A percentile compares a stretch with the other conserved stretches of the same genome.
phyloP scores from a whole-genome alignment of 495 filamentous ascomycete genomes.

The Penicillium coffeae region DNA sequence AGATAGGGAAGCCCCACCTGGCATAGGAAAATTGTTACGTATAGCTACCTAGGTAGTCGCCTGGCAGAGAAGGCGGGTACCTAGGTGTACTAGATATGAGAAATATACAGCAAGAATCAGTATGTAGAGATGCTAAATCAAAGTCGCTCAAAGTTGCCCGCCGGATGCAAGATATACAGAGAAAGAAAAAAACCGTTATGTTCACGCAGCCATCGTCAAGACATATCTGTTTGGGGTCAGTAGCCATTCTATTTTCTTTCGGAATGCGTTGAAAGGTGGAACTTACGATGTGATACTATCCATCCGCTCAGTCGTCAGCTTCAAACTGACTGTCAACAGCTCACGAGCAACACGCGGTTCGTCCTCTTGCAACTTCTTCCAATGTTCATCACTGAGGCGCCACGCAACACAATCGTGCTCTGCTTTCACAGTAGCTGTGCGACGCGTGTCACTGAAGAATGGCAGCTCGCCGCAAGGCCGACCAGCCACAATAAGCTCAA shows the following conservation, averaged over 20 bases:
- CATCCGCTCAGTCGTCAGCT: conserved; percentile 87
- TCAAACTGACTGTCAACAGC: conserved; percentile 76
- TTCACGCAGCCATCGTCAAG: neutral
- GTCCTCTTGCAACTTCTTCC: conserved; percentile 63
- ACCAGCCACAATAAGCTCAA: conserved; percentile 88
- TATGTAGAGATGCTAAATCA: no score
- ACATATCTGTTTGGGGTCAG: neutral
- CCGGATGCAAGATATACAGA: neutral
- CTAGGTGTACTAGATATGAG: no score
- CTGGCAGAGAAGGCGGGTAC: no score
- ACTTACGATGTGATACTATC: conserved; percentile 77
- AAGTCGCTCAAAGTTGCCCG: no score
- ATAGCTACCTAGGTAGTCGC: neutral
- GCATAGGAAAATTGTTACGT: neutral
- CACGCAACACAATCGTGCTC: conserved; percentile 81
- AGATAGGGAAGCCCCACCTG: conserved; percentile 20
- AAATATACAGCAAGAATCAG: no score
- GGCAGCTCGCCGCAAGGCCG: conserved; percentile 94
- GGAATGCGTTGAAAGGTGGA: neutral
- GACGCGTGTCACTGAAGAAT: conserved; percentile 84
- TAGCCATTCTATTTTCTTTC: no score
- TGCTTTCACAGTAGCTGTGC: conserved; percentile 80
- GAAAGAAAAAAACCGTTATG: neutral
- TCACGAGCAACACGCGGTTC: conserved; percentile 77
- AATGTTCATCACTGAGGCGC: conserved; percentile 66